Percentiles rank a stretch among this genome's conserved stretches.
These are phyloP conservation scores for Globisporangium nagaii DNA, from an alignment of 352 stramenopile genomes.

Conservation along the genomic window DNA sequence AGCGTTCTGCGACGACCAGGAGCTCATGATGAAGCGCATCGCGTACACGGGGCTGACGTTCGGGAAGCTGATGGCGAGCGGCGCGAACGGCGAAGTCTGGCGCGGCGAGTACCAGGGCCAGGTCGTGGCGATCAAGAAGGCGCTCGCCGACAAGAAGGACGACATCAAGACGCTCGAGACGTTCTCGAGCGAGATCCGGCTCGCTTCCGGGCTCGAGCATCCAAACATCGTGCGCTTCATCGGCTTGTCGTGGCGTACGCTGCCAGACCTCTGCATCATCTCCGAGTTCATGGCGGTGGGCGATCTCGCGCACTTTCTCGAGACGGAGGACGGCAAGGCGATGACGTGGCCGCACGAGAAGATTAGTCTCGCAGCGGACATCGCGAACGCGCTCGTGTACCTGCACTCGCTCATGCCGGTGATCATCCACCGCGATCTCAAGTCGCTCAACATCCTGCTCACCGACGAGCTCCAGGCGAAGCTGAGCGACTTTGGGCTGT, in stretches of 20 bases:
- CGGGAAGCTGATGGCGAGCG: slow-evolving; percentile 9
- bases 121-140: slow-evolving; percentile 23
- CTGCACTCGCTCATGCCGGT: slow-evolving; percentile 43
- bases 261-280: slow-evolving; percentile 40
- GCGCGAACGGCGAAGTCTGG: slow-evolving; percentile 18
- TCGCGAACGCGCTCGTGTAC: slow-evolving; percentile 46
- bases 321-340: slow-evolving; percentile 17
- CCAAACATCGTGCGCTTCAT: slow-evolving; percentile 50
- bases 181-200: slow-evolving; percentile 44
- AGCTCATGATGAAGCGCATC: slow-evolving; percentile 14
- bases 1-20: slow-evolving; percentile 18
- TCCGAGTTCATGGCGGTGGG: slow-evolving; percentile 34
- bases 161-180: slow-evolving; percentile 21
- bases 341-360: slow-evolving; percentile 40
- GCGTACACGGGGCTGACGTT: slow-evolving; percentile 7
- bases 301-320: slow-evolving; percentile 32
- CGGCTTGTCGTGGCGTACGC: slow-evolving; percentile 37
- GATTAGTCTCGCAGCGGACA: slow-evolving; percentile 28
- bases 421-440: slow-evolving; percentile 57
- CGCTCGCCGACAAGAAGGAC: slow-evolving; percentile 9
- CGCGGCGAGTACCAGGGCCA: slow-evolving; percentile 10
- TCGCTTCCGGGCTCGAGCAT: slow-evolving; percentile 41
- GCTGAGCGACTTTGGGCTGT: slow-evolving; percentile 43
- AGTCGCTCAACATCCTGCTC: slow-evolving; percentile 50
- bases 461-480: slow-evolving; percentile 30